Evolutionary conservation across 2,329 filamentous ascomycete genomes (phyloP).

Genomic region (Fusarium armeniacum): DNA sequence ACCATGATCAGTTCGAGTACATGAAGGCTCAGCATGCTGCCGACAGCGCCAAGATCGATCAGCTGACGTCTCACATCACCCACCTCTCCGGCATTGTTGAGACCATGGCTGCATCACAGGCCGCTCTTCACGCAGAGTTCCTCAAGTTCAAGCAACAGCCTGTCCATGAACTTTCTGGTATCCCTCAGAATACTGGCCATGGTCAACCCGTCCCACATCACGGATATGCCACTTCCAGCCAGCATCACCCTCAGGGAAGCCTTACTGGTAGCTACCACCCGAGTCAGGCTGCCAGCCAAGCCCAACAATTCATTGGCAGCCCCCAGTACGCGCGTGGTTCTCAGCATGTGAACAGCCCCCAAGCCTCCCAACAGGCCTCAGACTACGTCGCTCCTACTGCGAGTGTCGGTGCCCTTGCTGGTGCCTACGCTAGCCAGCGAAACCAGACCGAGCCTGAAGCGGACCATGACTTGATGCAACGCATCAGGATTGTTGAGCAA

Average conservation of each 20-base stretch:
- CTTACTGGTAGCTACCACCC: conserved; percentile 54
- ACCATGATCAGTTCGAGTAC: conserved; percentile 65
- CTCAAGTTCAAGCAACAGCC: conserved; percentile 69
- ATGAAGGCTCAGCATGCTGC: conserved; percentile 65
- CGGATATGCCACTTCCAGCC: conserved; percentile 48
- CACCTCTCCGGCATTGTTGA: conserved; percentile 77
- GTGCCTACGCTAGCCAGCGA: conserved; percentile 55
- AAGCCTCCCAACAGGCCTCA: conserved; percentile 52
- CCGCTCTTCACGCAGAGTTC: conserved; percentile 75
- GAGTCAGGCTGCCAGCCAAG: conserved; percentile 54
- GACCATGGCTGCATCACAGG: conserved; percentile 76
- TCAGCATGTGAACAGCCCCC: conserved; percentile 54
- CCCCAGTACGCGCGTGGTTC: conserved; percentile 56
- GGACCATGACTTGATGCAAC: conserved; percentile 66
- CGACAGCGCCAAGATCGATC: conserved; percentile 76
- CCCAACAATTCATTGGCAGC: conserved; percentile 54
- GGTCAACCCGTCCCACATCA: conserved; percentile 48
- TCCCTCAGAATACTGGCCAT: conserved; percentile 43
- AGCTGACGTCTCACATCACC: conserved; percentile 76
- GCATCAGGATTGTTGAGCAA: conserved; percentile 71
- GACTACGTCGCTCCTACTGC: conserved; percentile 53
- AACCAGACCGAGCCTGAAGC: conserved; percentile 55
- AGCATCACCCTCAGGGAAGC: conserved; percentile 47
- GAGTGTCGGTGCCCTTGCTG: conserved; percentile 54
- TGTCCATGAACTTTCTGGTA: conserved; percentile 59